A percentile compares a stretch with the other conserved stretches of the same genome.
These are phyloP conservation scores for Monilinia aucupariae DNA, from an alignment of 2,329 filamentous ascomycete genomes.

Conservation along the genomic window DNA sequence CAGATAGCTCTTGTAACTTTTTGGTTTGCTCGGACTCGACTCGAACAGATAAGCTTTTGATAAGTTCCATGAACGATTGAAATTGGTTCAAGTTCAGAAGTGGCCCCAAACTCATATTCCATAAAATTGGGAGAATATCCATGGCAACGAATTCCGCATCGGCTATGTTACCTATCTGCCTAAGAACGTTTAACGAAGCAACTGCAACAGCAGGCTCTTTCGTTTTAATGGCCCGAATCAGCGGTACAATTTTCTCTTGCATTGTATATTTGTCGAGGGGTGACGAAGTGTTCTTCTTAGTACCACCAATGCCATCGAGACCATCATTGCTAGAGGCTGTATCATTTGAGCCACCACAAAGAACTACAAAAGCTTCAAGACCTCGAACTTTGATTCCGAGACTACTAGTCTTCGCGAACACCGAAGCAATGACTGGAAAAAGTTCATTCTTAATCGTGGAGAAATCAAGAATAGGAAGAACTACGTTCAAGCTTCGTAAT, in stretches of 20 bases:
- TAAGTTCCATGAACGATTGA: constrained; percentile 80
- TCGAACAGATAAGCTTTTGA: constrained; percentile 70
- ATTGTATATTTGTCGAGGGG: constrained; percentile 97
- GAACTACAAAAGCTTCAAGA: constrained; percentile 79
- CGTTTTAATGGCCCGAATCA: constrained; percentile 90
- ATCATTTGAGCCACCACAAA: constrained; percentile 71
- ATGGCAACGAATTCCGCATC: constrained; percentile 74
- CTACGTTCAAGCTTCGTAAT: constrained; percentile 67
- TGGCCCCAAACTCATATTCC: constrained; percentile 87
- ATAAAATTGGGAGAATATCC: constrained; percentile 83
- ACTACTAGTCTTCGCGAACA: constrained; percentile 90
- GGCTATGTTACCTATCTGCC: constrained; percentile 56
- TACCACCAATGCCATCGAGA: constrained; percentile 62
- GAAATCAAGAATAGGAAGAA: constrained; percentile 89
- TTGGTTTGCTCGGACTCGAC: constrained; percentile 85
- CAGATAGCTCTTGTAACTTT: constrained; percentile 79
- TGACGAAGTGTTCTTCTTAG: constrained; percentile 59
- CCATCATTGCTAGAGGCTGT: constrained; percentile 57
- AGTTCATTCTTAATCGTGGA: constrained; percentile 95
- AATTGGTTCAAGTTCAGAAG: constrained; percentile 85
- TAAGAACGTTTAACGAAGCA: constrained; percentile 78
- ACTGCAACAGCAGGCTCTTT: constrained; percentile 98
- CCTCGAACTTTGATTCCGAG: constrained; percentile 92
- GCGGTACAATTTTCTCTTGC: constrained; percentile 91
- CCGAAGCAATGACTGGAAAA: constrained; percentile 83